A percentile compares a stretch with the other conserved stretches of the same genome.
phyloP scores from a whole-genome alignment of 306 rosid genomes.

The Lathyrus aphaca region DNA sequence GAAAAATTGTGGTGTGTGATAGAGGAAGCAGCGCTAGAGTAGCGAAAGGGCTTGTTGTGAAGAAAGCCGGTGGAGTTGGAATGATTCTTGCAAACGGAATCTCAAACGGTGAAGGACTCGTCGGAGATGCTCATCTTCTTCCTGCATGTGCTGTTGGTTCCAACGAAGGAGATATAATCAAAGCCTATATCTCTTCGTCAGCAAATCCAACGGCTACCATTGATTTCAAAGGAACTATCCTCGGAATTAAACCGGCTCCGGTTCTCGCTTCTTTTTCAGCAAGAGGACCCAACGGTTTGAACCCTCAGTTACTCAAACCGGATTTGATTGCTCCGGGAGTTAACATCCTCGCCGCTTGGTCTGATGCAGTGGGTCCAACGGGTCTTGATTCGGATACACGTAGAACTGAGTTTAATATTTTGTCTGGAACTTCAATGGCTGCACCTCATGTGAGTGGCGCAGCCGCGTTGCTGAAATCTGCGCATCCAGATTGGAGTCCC shows the following conservation, averaged over 20 bases:
- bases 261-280: conserved; percentile 84
- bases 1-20: conserved; percentile 83
- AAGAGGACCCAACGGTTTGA: conserved; percentile 71
- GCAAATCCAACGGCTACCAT: conserved; percentile 65
- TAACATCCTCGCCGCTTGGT: conserved; percentile 86
- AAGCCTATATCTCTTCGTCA: conserved; percentile 60
- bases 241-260: conserved; percentile 92
- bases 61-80: conserved; percentile 86
- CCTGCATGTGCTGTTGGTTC: conserved; percentile 84
- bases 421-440: conserved; percentile 95
- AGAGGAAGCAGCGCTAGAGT: conserved; percentile 82
- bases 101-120: conserved; percentile 83
- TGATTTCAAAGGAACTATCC: conserved; percentile 73
- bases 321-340: conserved; percentile 90
- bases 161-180: conserved; percentile 64
- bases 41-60: conserved; percentile 82
- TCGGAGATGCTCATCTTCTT: conserved; percentile 82
- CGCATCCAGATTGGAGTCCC: conserved; percentile 92
- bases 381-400: conserved; percentile 66
- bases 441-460: conserved; percentile 94
- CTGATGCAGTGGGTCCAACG: conserved; percentile 81
- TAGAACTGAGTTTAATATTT: conserved; percentile 74
- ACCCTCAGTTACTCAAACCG: conserved; percentile 83
- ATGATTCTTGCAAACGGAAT: conserved; percentile 83
- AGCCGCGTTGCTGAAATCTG: conserved; percentile 82